These are phyloP conservation scores for Aspergillus ochraceoroseus DNA, from an alignment of 2,329 filamentous ascomycete genomes.

Conservation along the genomic window DNA sequence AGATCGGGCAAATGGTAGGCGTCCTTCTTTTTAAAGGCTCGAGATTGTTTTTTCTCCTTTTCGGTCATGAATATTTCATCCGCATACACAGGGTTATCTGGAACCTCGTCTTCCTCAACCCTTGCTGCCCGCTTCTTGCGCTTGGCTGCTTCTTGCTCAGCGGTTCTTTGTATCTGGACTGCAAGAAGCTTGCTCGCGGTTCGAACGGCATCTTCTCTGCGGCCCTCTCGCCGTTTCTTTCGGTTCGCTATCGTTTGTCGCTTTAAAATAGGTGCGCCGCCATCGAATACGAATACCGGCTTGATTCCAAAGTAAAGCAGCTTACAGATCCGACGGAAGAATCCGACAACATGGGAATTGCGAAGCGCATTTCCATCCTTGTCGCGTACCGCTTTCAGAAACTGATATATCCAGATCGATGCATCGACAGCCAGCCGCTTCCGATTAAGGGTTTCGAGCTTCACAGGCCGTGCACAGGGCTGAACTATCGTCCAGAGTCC, in stretches of 20 bases:
- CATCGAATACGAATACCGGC: constrained; percentile 97
- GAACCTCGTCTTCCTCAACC: constrained; percentile 63
- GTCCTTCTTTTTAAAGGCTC: constrained; percentile 85
- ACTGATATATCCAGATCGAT: constrained; percentile 99
- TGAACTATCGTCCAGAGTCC: constrained; percentile 95
- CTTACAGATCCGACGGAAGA: constrained; percentile 98
- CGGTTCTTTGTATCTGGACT: constrained; percentile 85
- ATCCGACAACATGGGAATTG: constrained; percentile 93
- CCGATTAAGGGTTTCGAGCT: constrained; percentile 90
- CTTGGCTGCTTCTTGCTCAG: constrained; percentile 75
- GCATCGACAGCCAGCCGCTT: constrained; percentile 96
- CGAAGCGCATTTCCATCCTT: constrained; percentile 95
- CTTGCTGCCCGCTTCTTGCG: constrained; percentile 47
- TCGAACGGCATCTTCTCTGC: constrained; percentile 83
- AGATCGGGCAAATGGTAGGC: constrained; percentile 92
- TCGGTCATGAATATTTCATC: constrained; percentile 81
- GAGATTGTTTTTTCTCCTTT: constrained; percentile 66
- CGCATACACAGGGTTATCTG: constrained; percentile 75
- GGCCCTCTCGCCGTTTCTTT: constrained; percentile 75
- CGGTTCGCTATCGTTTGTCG: constrained; percentile 79
- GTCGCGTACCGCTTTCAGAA: constrained; percentile 95
- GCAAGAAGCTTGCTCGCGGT: constrained; percentile 90
- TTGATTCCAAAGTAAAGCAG: constrained; percentile 93
- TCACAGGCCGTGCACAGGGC: constrained; percentile 90
- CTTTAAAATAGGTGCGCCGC: constrained; percentile 85